Evolutionary conservation across 345 rosid species (phyloP), one percentile per base, ranked within the genome.

Genomic region (Eucalyptus leucophloia): DNA sequence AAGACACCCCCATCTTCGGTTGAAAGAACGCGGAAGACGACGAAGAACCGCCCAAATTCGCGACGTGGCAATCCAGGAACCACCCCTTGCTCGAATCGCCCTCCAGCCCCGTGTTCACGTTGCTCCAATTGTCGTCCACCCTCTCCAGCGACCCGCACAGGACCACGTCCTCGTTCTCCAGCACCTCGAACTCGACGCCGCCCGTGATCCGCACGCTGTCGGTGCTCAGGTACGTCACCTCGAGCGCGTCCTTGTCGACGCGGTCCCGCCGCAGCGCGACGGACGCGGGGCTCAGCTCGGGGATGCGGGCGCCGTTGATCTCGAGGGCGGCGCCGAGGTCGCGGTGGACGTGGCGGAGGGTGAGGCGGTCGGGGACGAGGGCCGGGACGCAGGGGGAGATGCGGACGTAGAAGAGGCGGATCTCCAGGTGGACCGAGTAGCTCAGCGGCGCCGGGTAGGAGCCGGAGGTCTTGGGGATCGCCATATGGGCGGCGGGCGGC

Each of bases 171-270:
- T 88, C 92, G 16, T 91, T 89, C 89, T 96, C 95, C 87, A 94
- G 90, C 11, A 95, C 98, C 94, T 97, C 99, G 89, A 98, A 95
- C 88, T 97, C 98, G 26, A 95, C 92, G 37, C 94, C 96, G 18
- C 99, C 98, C 3, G 97, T 93, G 32, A 96, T 93, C 30, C 97
- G 95, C 32, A 98, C 97, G 91, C 94, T 90, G 86, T 98, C 98
- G 30, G 99, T 98, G 95, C 96, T 95, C 13, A 97, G 94, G 89
- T 95, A 98, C 14, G 99, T 97, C 45, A 95, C 99, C 94, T 97
- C 99, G 37, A 94, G 96, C 1, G 95, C 89, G 47, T 98, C 97
- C 93, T 93, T 90, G 87, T 93, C 92, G 87, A 98, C 90, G 80
- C 98, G 95, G 86, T 96, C 99, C 9, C 97, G 97, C 18, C 98